These are phyloP conservation scores for Geotrichum fermentans DNA, from an alignment of 1,139 yeast species.

Conservation along the genomic window DNA sequence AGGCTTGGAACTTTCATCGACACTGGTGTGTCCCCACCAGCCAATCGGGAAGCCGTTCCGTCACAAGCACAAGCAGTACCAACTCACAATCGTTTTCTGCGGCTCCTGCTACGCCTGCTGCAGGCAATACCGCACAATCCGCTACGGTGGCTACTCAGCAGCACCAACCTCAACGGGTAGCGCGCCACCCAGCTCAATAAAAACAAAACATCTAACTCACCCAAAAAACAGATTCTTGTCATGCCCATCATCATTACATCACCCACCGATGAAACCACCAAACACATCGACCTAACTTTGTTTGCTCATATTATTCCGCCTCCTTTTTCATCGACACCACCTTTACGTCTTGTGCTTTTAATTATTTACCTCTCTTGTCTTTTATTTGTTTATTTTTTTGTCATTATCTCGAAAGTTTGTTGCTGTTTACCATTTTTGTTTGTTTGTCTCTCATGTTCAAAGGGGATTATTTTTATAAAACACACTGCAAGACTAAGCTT, in stretches of 20 bases:
- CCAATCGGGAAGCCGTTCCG: constrained; percentile 5
- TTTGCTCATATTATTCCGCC: background rate
- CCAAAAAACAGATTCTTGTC: background rate
- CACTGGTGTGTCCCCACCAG: constrained; percentile 76
- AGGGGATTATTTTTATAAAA: too few species aligned
- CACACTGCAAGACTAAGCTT: too few species aligned
- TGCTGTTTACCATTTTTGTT: background rate
- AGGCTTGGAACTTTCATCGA: constrained; percentile 88
- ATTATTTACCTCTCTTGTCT: background rate
- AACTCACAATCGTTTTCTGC: background rate
- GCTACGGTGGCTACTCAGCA: background rate
- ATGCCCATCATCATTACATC: background rate
- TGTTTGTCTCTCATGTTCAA: too few species aligned
- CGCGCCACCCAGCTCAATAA: background rate
- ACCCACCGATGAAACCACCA: background rate
- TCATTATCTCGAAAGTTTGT: background rate
- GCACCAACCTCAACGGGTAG: background rate
- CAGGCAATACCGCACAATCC: background rate
- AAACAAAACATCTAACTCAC: background rate
- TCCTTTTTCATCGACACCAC: too few species aligned
- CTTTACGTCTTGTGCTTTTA: too few species aligned
- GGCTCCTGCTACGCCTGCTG: background rate
- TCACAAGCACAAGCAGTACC: constrained; percentile 3
- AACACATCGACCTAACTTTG: background rate
- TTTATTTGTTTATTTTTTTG: background rate